Evolutionary conservation across 164 flowering plant genomes (phyloP).

Genomic region (Umbellularia californica): DNA sequence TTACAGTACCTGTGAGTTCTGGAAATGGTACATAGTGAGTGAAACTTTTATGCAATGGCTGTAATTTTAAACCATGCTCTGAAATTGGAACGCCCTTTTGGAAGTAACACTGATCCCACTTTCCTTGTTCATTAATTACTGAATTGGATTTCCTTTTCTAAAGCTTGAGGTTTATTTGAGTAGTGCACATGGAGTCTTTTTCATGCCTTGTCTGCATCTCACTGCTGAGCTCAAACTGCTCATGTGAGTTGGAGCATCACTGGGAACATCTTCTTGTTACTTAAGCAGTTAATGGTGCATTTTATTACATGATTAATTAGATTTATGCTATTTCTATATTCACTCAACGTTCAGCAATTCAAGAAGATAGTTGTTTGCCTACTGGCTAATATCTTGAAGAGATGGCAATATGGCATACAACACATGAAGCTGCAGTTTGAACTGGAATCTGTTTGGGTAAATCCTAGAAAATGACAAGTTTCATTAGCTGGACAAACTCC

Average conservation of each 20-base stretch:
- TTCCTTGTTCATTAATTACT: not conserved
- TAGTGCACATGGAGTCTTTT: not conserved
- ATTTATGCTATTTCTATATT: no score
- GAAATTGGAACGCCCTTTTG: not conserved
- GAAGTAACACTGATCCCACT: not conserved
- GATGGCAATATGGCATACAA: not conserved
- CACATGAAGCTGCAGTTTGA: not conserved
- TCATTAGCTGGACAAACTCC: not conserved
- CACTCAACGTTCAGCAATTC: not conserved
- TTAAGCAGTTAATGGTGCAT: not conserved
- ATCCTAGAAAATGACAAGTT: not conserved
- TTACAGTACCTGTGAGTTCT: no score
- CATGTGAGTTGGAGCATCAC: not conserved
- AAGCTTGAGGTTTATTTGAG: not conserved
- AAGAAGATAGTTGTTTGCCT: not conserved
- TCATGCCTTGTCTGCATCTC: not conserved
- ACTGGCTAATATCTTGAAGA: no score
- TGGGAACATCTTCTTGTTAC: not conserved
- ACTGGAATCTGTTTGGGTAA: not conserved
- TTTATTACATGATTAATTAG: no score
- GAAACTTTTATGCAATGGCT: no score
- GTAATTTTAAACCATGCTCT: no score
- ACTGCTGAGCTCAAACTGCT: not conserved
- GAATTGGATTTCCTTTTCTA: no score
- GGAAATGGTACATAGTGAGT: no score